Base-by-base conservation (phyloP, 1,139 yeast species). In the Debaryomyces subglobosus region DNA sequence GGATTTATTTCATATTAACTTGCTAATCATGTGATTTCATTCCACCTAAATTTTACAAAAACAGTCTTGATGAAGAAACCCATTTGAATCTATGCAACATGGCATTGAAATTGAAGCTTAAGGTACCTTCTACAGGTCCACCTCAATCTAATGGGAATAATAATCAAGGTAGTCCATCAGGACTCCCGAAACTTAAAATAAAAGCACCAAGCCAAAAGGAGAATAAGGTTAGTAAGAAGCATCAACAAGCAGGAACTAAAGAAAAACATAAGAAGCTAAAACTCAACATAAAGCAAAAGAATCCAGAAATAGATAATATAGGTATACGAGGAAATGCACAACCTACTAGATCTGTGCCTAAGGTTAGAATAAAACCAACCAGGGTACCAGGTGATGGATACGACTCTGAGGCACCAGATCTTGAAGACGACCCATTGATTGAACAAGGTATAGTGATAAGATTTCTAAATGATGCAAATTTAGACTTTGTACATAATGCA, bases 321-420 rank as follows among this genome's bases (percentile, higher is more conserved):
- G 46, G 34, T 29, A 23, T 43, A 16, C 55, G 44, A n/a, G 54
- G 49, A 27, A 20, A 18, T n/a, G 18, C 10, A 5, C 57, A 55
- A 37, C 54, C 55, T n/a, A 16, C 41, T 9, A 49, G 52, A 30
- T 44, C 46, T 5, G 73, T 84, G 0, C 92, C 94, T 0, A 73
- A 84, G 40, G 84, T 90, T 47, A 72, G 95, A 53, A 84, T 92
- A 48, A 90, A 89, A 60, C 96, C 96, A 0, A 86, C 89, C 0
- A 71, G 96, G 55, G 78, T 87, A 8, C 96, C 96, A 0, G 97
- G 97, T 1, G 97, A 92, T 58, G 98, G 98, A 0, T 94, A 94
- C 65, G 99, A 94, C 63, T 88, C 97, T 1, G 99, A 94, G 60
- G 98, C 96, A 9, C 96, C 97, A 1, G 98, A 94, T 59, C 72